Evolutionary conservation across 352 stramenopile genomes (phyloP).

Genomic region (Plasmopara halstedii): DNA sequence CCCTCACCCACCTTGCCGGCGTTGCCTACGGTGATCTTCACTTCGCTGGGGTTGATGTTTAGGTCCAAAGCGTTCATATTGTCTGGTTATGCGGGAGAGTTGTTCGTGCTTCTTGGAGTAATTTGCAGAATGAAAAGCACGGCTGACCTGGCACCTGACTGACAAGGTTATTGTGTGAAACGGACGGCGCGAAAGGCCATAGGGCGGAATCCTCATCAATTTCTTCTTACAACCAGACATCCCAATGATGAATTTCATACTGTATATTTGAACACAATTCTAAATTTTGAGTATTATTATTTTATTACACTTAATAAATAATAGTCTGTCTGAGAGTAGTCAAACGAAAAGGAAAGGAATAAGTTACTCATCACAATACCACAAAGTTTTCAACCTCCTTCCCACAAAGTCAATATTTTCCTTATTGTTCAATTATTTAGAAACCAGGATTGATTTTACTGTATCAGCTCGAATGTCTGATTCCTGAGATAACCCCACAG

Average conservation of each 20-base stretch:
- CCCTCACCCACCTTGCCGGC: constrained; percentile 75
- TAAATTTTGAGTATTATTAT: neutral
- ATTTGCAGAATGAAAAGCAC: constrained; percentile 18
- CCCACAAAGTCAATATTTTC: neutral
- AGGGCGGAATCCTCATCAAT: constrained; percentile 3
- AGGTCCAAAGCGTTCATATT: constrained; percentile 20
- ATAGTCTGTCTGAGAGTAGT: too few relatives aligned
- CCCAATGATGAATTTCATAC: neutral
- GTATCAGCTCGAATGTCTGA: neutral
- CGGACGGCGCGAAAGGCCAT: constrained; percentile 21
- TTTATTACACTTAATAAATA: too few relatives aligned
- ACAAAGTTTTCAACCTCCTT: too few relatives aligned
- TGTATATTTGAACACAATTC: neutral
- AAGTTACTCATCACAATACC: too few relatives aligned
- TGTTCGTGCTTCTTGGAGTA: neutral
- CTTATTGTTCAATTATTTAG: neutral
- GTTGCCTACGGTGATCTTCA: constrained; percentile 47
- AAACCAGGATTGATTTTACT: neutral
- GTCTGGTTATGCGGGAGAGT: neutral
- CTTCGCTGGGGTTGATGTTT: constrained; percentile 5
- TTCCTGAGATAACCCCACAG: neutral
- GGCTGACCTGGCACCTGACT: too few relatives aligned
- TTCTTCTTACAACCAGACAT: neutral
- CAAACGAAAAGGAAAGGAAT: too few relatives aligned
- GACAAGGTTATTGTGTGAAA: constrained; percentile 18